A percentile compares a stretch with the other conserved stretches of the same genome.
Conservation (phyloP, 306 rosid species). For the Acacia confusa region DNA sequence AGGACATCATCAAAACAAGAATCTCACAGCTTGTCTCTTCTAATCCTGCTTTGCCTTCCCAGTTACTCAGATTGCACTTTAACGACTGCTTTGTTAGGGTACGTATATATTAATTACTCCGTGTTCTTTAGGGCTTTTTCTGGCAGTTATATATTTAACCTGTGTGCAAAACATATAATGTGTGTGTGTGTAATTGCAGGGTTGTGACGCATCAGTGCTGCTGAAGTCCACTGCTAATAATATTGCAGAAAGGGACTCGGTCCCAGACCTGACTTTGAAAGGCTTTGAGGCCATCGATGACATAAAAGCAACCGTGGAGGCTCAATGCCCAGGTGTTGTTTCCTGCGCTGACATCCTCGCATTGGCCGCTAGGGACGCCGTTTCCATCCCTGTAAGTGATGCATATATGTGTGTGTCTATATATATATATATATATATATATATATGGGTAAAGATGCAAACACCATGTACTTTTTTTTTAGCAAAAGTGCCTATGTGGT, state of each 20-base stretch:
- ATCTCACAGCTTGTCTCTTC: conserved; percentile 37
- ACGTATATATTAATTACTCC: not conserved
- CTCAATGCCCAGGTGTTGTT: conserved; percentile 46
- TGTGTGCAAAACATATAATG: not conserved
- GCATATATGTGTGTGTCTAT: too few relatives aligned
- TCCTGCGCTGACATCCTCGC: conserved; percentile 69
- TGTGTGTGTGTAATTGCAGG: conserved; percentile 28
- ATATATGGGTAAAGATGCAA: too few relatives aligned
- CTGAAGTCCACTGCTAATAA: conserved; percentile 46
- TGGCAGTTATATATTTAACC: not conserved
- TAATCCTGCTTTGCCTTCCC: conserved; percentile 48
- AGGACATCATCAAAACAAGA: conserved; percentile 36
- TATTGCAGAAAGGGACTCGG: conserved; percentile 47
- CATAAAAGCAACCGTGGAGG: conserved; percentile 47
- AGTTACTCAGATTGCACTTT: conserved; percentile 59
- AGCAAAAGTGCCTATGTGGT: too few relatives aligned
- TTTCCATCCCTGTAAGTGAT: conserved; percentile 31
- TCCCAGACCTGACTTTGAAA: conserved; percentile 41
- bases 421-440: too few relatives aligned
- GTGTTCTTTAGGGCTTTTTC: not conserved
- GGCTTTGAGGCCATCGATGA: conserved; percentile 59
- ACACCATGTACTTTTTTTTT: too few relatives aligned
- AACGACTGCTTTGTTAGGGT: conserved; percentile 72
- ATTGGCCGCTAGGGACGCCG: conserved; percentile 56
- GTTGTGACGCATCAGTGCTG: conserved; percentile 61